Conservation (phyloP, 805 yeast species). For the Cyberlindnera subsufficiens region DNA sequence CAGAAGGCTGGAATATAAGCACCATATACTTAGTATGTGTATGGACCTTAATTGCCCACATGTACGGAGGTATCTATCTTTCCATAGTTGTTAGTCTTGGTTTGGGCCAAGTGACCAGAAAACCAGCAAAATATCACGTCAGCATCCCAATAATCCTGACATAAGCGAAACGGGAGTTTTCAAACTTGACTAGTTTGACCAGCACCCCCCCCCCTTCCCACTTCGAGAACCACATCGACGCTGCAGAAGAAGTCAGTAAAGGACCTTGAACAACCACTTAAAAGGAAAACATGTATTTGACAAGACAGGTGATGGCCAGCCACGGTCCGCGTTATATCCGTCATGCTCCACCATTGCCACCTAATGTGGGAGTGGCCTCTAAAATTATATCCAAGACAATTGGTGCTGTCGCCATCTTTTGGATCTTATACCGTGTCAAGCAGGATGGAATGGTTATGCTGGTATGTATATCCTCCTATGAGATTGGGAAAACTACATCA, state of each 20-base stretch:
- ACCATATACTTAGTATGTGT: no score
- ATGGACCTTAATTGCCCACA: no score
- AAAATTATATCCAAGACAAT: constrained; percentile 57
- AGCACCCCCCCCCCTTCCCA: neutral
- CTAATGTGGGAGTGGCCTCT: constrained; percentile 55
- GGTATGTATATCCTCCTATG: constrained; percentile 22
- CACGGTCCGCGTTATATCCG: constrained; percentile 25
- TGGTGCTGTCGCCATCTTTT: constrained; percentile 88
- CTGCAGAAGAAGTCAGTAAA: neutral
- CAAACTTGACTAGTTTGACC: no score
- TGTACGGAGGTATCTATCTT: no score
- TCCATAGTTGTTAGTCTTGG: no score
- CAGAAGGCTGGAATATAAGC: no score
- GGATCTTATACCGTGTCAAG: constrained; percentile 76
- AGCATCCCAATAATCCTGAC: no score
- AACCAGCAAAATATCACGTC: no score
- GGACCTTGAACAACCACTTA: neutral
- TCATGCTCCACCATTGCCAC: constrained; percentile 61
- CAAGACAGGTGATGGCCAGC: constrained; percentile 7
- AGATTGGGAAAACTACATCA: neutral
- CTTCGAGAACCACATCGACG: neutral
- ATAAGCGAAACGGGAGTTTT: no score
- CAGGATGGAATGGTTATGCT: constrained; percentile 63
- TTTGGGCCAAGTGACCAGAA: no score
- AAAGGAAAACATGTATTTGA: constrained; percentile 10